A percentile compares a stretch with the other conserved stretches of the same genome.
phyloP scores from a whole-genome alignment of 805 yeast species.

The Brettanomyces naardenensis region DNA sequence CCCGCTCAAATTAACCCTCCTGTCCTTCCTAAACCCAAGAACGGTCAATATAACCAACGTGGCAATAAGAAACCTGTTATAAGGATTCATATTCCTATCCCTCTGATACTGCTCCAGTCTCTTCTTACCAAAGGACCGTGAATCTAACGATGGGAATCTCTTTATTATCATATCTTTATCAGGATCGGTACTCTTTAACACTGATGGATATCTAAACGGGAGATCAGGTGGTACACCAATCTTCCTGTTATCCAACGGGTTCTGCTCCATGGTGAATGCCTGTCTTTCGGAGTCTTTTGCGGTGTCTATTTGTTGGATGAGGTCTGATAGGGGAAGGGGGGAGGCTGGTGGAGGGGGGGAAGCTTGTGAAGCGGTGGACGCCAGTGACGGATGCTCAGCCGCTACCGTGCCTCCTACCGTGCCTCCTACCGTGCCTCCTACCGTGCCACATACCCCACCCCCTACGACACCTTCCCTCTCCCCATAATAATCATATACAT shows the following conservation, averaged over 20 bases:
- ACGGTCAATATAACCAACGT: slow-evolving; percentile 38
- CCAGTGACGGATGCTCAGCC: neutral
- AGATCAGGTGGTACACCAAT: slow-evolving; percentile 45
- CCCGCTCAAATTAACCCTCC: slow-evolving; percentile 23
- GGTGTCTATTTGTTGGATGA: slow-evolving; percentile 1
- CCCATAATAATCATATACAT: slow-evolving; percentile 31
- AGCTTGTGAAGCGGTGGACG: neutral
- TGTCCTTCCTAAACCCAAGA: slow-evolving; percentile 50
- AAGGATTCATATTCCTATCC: slow-evolving; percentile 49
- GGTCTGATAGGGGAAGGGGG: neutral
- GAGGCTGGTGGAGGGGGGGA: neutral
- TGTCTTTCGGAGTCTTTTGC: neutral
- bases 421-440: slow-evolving; percentile 1
- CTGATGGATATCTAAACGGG: slow-evolving; percentile 42
- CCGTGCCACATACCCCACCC: too few relatives aligned
- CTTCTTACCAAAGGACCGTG: slow-evolving; percentile 29
- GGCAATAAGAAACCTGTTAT: slow-evolving; percentile 46
- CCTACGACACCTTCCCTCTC: neutral
- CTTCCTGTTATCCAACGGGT: slow-evolving; percentile 6
- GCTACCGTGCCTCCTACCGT: neutral
- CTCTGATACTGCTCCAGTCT: slow-evolving; percentile 36
- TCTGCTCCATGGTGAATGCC: slow-evolving; percentile 2
- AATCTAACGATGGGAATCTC: slow-evolving; percentile 30
- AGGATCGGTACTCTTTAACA: slow-evolving; percentile 22
- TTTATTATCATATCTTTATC: slow-evolving; percentile 22